A percentile compares a stretch with the other conserved stretches of the same genome.
phyloP scores from a whole-genome alignment of 2,329 filamentous ascomycete species.

The Zasmidium cellare region DNA sequence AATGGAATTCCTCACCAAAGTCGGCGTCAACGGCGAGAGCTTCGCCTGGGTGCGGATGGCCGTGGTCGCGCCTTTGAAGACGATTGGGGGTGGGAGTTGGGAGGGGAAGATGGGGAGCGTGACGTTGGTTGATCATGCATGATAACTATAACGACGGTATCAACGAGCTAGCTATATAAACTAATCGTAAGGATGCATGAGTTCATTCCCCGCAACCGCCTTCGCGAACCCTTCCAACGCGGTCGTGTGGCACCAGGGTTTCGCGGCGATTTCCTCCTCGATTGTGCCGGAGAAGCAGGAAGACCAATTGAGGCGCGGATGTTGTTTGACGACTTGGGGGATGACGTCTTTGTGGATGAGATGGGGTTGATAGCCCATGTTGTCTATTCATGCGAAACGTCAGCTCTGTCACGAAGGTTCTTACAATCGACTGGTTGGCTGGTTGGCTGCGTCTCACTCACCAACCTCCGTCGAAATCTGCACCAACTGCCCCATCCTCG shows the following conservation, averaged over 20 bases:
- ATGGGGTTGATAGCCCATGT: conserved; percentile 29
- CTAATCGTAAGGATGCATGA: conserved; percentile 28
- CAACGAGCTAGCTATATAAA: not conserved
- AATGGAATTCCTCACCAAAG: conserved; percentile 45
- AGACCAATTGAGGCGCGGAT: conserved; percentile 29
- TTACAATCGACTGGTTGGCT: too few species aligned
- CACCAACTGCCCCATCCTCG: conserved; percentile 28
- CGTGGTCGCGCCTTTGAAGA: conserved; percentile 47
- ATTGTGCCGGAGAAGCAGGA: conserved; percentile 29
- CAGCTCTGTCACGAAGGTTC: too few species aligned
- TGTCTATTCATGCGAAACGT: conserved; percentile 15
- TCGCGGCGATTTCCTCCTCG: conserved; percentile 26
- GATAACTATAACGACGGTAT: too few species aligned
- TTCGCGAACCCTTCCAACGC: conserved; percentile 27
- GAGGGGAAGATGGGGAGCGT: conserved; percentile 21
- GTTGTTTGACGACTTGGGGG: conserved; percentile 25
- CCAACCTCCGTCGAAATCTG: conserved; percentile 31
- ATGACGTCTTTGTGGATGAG: conserved; percentile 27
- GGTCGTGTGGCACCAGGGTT: conserved; percentile 35
- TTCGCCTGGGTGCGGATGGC: conserved; percentile 47
- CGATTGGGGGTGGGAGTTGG: conserved; percentile 38
- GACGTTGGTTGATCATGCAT: conserved; percentile 20
- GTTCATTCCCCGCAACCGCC: conserved; percentile 27
- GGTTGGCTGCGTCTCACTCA: conserved; percentile 2
- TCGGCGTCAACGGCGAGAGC: conserved; percentile 45